A percentile compares a stretch with the other conserved stretches of the same genome.
Evolutionary conservation across 306 rosid genomes (phyloP).

Genomic region (Ormosia emarginata): DNA sequence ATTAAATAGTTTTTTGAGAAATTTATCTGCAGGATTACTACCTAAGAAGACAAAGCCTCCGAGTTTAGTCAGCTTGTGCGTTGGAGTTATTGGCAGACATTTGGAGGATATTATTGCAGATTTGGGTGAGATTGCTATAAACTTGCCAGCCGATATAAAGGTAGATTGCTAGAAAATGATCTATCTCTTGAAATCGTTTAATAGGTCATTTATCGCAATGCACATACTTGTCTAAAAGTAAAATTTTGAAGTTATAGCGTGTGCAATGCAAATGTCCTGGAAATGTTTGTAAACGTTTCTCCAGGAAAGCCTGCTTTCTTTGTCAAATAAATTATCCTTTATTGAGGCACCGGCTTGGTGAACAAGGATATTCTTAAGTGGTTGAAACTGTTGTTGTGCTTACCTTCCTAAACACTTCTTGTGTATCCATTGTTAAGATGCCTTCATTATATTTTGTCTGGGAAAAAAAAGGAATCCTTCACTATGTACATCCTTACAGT

Average conservation of each 20-base stretch:
- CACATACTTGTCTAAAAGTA: background rate
- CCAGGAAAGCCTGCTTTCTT: background rate
- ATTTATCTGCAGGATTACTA: constrained; percentile 41
- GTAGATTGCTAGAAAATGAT: constrained; percentile 27
- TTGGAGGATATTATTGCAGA: constrained; percentile 77
- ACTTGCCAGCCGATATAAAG: constrained; percentile 78
- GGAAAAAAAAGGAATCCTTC: background rate
- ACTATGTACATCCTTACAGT: background rate
- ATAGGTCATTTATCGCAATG: background rate
- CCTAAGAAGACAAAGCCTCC: constrained; percentile 51
- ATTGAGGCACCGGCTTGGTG: background rate
- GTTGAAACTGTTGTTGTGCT: background rate
- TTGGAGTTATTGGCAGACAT: constrained; percentile 78
- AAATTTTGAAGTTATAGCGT: background rate
- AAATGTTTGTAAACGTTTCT: background rate
- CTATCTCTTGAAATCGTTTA: background rate
- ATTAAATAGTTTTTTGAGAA: background rate
- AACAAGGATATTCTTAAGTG: constrained; percentile 4
- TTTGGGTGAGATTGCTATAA: constrained; percentile 61
- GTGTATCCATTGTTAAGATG: background rate
- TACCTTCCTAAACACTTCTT: background rate
- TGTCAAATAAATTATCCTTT: background rate
- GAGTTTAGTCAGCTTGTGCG: constrained; percentile 66
- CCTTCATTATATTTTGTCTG: background rate
- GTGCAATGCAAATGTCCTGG: background rate